Base-by-base conservation (phyloP, 169 alveolate species). In the Plasmodium billcollinsi region DNA sequence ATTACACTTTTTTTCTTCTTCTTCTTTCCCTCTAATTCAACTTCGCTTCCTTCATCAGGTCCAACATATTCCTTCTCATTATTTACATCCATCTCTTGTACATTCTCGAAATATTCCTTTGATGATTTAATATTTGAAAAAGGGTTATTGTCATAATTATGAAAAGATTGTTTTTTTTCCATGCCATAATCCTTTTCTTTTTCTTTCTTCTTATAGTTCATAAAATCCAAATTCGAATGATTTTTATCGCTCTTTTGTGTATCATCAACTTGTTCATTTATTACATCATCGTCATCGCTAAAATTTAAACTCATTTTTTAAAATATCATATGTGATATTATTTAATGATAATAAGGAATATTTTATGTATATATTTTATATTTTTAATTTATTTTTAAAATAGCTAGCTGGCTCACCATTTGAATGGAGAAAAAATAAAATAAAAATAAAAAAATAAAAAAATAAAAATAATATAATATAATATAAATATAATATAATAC, bases 221-320 rank as follows among this genome's bases (percentile, higher is more conserved):
- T 20, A 14, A 20, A n/a, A 50, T 54, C 85, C 0, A 54, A 43
- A 67, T 80, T 80, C 24, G 70, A 62, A 73, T 80, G 21, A 69
- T 69, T 45, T 6, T 18, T 49, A 21, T 80, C 73, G 15, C 56
- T 29, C 12, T 66, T 66, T 18, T 43, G 45, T 39, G 14, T 50
- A 4, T 45, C 65, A 18, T 33, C 90, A 8, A 26, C 50, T 15
- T 80, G 39, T 70, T 71, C 73, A 15, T 66, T 67, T 61, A 80
- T 43, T 39, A 59, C 69, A 62, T 80, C 90, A 80, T 80, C 90
- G 18, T 80, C 90, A 61, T 80, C 90, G 59, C 90, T 80, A 49
- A 80, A 80, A 73, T 80, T 67, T 69, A 80, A 69, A 49, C 90
- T 80, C 90, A 80, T 80, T 43, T 70, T 70, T 56, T 14, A 6